Percentiles rank a stretch among this genome's conserved stretches.
These are phyloP conservation scores for Penicillium sp. DNA, from an alignment of 2,329 filamentous ascomycete species.

Conservation along the genomic window DNA sequence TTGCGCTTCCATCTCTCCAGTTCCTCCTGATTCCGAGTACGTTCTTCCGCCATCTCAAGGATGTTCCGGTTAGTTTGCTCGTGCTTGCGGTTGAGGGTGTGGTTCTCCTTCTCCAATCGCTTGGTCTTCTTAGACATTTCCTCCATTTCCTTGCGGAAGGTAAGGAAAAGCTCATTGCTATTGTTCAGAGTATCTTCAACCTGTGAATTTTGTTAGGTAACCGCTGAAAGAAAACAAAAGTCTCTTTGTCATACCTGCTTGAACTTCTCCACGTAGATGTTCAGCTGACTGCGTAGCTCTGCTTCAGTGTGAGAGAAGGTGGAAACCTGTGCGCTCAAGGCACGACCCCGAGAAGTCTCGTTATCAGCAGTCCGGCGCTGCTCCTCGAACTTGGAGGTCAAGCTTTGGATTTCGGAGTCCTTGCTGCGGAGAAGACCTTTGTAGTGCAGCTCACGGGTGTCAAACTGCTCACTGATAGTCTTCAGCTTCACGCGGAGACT, in stretches of 20 bases:
- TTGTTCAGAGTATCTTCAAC: slow-evolving; percentile 98
- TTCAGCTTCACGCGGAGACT: slow-evolving; percentile 71
- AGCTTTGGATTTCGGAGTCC: slow-evolving; percentile 90
- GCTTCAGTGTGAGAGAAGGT: slow-evolving; percentile 95
- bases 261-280: slow-evolving; percentile 98
- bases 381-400: slow-evolving; percentile 81
- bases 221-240: background rate
- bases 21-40: slow-evolving; percentile 68
- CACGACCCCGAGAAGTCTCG: slow-evolving; percentile 73
- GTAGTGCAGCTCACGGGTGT: slow-evolving; percentile 90
- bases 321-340: slow-evolving; percentile 84
- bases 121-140: slow-evolving; percentile 99
- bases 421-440: slow-evolving; percentile 88
- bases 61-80: slow-evolving; percentile 93
- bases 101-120: slow-evolving; percentile 92
- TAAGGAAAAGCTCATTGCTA: slow-evolving; percentile 93
- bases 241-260: slow-evolving; percentile 71
- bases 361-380: slow-evolving; percentile 83
- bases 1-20: slow-evolving; percentile 76
- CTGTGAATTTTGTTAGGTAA: slow-evolving; percentile 47
- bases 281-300: slow-evolving; percentile 88
- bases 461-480: slow-evolving; percentile 93
- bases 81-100: slow-evolving; percentile 83
- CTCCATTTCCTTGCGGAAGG: slow-evolving; percentile 98
- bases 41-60: slow-evolving; percentile 93